These are phyloP conservation scores for Aspergillus sp. DNA, from an alignment of 2,329 filamentous ascomycete species.

Conservation along the genomic window DNA sequence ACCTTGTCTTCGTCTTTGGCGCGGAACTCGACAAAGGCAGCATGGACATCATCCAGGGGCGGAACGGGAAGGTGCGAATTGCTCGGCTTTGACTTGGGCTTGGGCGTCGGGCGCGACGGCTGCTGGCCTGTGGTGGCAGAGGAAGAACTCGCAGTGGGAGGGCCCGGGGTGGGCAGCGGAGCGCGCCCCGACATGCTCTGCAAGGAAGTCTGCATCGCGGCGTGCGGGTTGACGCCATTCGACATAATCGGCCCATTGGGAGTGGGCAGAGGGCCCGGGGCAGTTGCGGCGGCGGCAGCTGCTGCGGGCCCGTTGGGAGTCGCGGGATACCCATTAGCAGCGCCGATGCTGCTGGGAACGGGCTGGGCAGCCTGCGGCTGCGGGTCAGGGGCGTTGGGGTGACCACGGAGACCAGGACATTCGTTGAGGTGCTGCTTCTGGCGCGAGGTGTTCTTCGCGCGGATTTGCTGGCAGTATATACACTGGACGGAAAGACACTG, in stretches of 20 bases:
- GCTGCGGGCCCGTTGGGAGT: constrained; percentile 32
- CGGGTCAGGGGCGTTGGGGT: constrained; percentile 35
- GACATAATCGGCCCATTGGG: constrained; percentile 36
- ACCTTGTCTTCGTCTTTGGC: constrained; percentile 41
- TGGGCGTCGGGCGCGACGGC: constrained; percentile 28
- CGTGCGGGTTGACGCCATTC: constrained; percentile 36
- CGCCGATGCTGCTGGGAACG: constrained; percentile 31
- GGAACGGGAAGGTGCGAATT: constrained; percentile 36
- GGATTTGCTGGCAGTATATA: constrained; percentile 45
- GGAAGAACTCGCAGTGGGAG: constrained; percentile 21
- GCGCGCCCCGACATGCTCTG: constrained; percentile 31
- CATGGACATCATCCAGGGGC: constrained; percentile 41
- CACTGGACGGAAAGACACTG: constrained; percentile 45
- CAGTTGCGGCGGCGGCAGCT: constrained; percentile 22
- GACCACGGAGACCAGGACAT: constrained; percentile 40
- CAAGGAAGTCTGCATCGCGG: constrained; percentile 35
- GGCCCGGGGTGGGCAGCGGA: constrained; percentile 30
- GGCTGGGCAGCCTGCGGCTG: constrained; percentile 28
- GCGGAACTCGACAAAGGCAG: constrained; percentile 40
- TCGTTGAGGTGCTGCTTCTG: constrained; percentile 45
- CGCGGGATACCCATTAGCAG: constrained; percentile 35
- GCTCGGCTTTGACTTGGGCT: constrained; percentile 28
- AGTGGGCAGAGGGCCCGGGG: constrained; percentile 28
- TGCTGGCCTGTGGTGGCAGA: constrained; percentile 22
- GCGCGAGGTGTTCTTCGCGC: constrained; percentile 44